phyloP scores from a whole-genome alignment of 441 rosid genomes.

The Pelargonium fulgidum region DNA sequence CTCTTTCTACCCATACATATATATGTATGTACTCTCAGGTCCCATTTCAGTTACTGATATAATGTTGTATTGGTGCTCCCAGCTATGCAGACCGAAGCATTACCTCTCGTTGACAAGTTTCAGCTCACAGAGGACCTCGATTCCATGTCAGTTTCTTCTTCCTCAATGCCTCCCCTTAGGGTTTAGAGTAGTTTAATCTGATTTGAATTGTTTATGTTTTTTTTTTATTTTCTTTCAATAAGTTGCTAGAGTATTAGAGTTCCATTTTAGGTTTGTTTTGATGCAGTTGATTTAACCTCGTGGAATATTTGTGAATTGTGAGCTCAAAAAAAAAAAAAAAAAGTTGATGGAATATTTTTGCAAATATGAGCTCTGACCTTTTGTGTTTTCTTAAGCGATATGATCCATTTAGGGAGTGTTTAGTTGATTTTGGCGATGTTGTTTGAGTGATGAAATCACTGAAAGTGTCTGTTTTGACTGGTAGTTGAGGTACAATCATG shows the following conservation, averaged over 20 bases:
- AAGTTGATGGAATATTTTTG: neutral
- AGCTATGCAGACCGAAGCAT: slow-evolving; percentile 92
- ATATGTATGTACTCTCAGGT: neutral
- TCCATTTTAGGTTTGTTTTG: neutral
- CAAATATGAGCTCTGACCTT: neutral
- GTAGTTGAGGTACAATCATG: neutral
- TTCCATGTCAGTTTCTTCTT: slow-evolving; percentile 39
- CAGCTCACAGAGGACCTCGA: slow-evolving; percentile 46
- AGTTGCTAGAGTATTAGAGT: neutral
- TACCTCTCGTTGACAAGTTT: slow-evolving; percentile 63
- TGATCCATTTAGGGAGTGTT: neutral
- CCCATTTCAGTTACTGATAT: neutral
- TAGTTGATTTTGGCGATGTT: slow-evolving; percentile 2
- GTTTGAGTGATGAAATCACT: neutral
- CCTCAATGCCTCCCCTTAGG: neutral
- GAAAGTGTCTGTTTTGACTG: neutral
- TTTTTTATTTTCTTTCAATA: neutral
- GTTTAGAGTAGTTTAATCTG: neutral
- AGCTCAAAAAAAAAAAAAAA: no score
- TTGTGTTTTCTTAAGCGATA: neutral
- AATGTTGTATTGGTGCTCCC: slow-evolving; percentile 6
- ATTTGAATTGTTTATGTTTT: neutral
- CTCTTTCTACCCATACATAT: neutral
- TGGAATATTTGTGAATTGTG: no score
- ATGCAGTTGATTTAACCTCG: slow-evolving; percentile 2